Percentiles rank a stretch among this genome's conserved stretches.
phyloP scores from a whole-genome alignment of 768 basidiomycete species.

The Rhizopogon vesiculosus region DNA sequence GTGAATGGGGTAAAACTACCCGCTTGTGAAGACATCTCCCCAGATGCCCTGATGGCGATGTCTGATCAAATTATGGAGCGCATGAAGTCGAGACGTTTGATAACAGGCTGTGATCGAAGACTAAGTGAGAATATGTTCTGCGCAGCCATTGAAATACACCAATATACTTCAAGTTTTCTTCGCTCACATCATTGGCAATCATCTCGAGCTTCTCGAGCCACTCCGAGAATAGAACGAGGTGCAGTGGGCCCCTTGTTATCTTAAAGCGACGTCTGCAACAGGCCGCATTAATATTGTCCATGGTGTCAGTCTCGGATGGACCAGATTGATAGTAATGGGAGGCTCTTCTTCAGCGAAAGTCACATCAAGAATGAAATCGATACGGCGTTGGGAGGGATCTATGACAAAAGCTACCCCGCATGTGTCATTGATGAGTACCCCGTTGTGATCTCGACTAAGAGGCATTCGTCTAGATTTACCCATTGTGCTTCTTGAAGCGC shows the following conservation, averaged over 20 bases:
- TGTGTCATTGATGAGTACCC: background rate
- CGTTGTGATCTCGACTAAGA: background rate
- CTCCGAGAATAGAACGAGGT: slow-evolving; percentile 27
- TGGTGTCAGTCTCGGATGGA: slow-evolving; percentile 31
- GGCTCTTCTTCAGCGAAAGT: slow-evolving; percentile 13
- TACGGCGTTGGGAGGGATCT: slow-evolving; percentile 23
- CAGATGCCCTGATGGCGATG: background rate
- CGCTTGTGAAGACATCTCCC: slow-evolving; percentile 5
- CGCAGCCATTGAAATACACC: slow-evolving; percentile 10
- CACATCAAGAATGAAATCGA: slow-evolving; percentile 26
- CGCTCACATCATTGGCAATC: slow-evolving; percentile 10
- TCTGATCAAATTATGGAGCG: slow-evolving; percentile 19
- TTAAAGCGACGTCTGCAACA: slow-evolving; percentile 16
- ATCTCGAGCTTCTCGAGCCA: slow-evolving; percentile 26
- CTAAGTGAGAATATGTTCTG: slow-evolving; percentile 7
- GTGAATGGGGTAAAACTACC: slow-evolving; percentile 17
- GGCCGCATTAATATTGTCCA: slow-evolving; percentile 27
- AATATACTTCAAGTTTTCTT: slow-evolving; percentile 24
- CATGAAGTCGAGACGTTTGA: slow-evolving; percentile 17
- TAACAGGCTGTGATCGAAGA: slow-evolving; percentile 26
- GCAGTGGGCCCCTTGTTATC: slow-evolving; percentile 14
- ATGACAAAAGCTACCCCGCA: slow-evolving; percentile 14
- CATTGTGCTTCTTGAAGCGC: slow-evolving; percentile 27
- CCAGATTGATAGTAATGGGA: slow-evolving; percentile 29
- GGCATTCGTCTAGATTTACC: slow-evolving; percentile 20